These are phyloP conservation scores for Byssochlamys sp. DNA, from an alignment of 2,329 filamentous ascomycete species.

Conservation along the genomic window DNA sequence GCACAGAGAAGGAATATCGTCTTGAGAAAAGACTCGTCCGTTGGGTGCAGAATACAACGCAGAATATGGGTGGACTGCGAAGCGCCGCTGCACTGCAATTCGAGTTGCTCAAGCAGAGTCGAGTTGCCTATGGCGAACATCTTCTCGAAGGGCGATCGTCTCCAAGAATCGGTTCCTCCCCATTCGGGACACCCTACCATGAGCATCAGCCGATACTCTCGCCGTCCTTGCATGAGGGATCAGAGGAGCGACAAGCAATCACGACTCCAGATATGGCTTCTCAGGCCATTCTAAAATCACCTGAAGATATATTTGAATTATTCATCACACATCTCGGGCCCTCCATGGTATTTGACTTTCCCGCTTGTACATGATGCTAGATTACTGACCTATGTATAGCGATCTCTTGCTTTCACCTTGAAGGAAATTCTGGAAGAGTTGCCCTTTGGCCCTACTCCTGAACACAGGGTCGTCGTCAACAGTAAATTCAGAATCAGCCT, in stretches of 20 bases:
- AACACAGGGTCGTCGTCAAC: conserved; percentile 63
- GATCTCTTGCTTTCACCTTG: conserved; percentile 84
- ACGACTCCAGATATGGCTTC: conserved; percentile 26
- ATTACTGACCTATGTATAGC: conserved; percentile 34
- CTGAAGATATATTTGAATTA: conserved; percentile 78
- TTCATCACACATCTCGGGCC: conserved; percentile 85
- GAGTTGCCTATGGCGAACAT: conserved; percentile 20
- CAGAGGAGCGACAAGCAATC: conserved; percentile 47
- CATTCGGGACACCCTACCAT: conserved; percentile 17
- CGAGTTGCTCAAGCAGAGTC: conserved; percentile 59
- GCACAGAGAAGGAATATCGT: conserved; percentile 67
- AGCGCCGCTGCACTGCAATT: conserved; percentile 88
- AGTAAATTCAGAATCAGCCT: conserved; percentile 73
- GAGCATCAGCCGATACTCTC: conserved; percentile 44
- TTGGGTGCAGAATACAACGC: conserved; percentile 73
- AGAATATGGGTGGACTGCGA: conserved; percentile 79
- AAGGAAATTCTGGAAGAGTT: conserved; percentile 80
- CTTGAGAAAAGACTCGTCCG: conserved; percentile 72
- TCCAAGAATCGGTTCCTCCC: conserved; percentile 9
- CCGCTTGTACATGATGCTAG: not conserved
- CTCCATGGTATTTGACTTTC: conserved; percentile 54
- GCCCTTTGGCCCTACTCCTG: conserved; percentile 62
- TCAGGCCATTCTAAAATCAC: conserved; percentile 21
- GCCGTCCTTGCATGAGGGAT: conserved; percentile 52
- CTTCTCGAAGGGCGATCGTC: conserved; percentile 10